These are phyloP conservation scores for Allomyces arbusculus DNA, from an alignment of 192 early-diverging fungal species.

Conservation along the genomic window DNA sequence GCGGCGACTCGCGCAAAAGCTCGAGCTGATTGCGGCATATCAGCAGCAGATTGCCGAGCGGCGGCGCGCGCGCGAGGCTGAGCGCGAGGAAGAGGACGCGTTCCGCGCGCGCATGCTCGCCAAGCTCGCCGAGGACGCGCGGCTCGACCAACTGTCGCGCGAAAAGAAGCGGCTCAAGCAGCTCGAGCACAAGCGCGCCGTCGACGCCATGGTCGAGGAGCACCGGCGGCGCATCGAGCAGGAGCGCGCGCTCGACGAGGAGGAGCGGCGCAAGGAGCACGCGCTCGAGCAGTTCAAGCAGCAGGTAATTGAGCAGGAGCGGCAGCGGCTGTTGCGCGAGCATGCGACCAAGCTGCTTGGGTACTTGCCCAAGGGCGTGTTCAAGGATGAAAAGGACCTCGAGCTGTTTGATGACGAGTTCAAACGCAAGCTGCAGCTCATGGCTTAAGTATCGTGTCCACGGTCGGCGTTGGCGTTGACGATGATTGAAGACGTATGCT, in stretches of 20 bases:
- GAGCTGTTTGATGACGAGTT: slow-evolving; percentile 41
- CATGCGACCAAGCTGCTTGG: slow-evolving; percentile 32
- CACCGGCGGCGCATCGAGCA: slow-evolving; percentile 13
- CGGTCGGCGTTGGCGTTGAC: too few relatives aligned
- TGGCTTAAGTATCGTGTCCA: too few relatives aligned
- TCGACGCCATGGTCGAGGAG: slow-evolving; percentile 32
- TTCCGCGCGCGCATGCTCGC: slow-evolving; percentile 30
- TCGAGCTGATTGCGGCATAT: slow-evolving; percentile 35
- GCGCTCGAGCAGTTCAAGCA: slow-evolving; percentile 25
- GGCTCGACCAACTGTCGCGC: slow-evolving; percentile 29
- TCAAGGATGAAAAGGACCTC: slow-evolving; percentile 30
- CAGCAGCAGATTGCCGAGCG: slow-evolving; percentile 29
- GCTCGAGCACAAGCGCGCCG: slow-evolving; percentile 31
- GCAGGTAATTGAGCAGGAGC: slow-evolving; percentile 35
- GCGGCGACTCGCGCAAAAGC: slow-evolving; percentile 21
- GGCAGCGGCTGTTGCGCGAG: slow-evolving; percentile 34
- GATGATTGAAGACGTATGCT: too few relatives aligned
- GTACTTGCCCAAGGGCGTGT: slow-evolving; percentile 39
- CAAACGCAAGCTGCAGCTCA: too few relatives aligned
- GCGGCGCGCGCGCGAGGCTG: slow-evolving; percentile 15
- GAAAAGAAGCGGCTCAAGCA: slow-evolving; percentile 32
- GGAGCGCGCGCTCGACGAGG: slow-evolving; percentile 13
- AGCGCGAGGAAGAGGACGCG: slow-evolving; percentile 22
- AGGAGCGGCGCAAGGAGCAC: slow-evolving; percentile 13
- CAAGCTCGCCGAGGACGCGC: slow-evolving; percentile 35